Conservation (phyloP, 495 filamentous ascomycete genomes). For the Astrothelium macrocarpum region DNA sequence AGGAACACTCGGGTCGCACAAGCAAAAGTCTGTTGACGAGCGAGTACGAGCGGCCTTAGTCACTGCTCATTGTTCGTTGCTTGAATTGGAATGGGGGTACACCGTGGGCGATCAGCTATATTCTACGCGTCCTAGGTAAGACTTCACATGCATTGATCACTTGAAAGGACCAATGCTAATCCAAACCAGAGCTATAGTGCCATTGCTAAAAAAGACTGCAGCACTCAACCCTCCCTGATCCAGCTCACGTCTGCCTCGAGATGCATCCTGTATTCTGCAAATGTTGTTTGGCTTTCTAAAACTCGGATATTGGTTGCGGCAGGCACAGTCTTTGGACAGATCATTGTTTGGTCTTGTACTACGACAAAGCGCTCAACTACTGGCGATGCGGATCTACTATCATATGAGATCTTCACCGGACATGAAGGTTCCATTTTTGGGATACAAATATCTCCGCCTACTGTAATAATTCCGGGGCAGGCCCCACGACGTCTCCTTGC, state of each 20-base stretch:
- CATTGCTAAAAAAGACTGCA: slow-evolving; percentile 15
- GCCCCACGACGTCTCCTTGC: slow-evolving; percentile 52
- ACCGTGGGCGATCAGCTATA: background rate
- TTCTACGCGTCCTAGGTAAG: background rate
- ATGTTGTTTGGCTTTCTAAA: slow-evolving; percentile 49
- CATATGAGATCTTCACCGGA: slow-evolving; percentile 68
- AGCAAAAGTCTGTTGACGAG: slow-evolving; percentile 15
- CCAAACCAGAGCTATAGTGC: background rate
- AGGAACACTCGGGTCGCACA: background rate
- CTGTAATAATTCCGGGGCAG: slow-evolving; percentile 33
- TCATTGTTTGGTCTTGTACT: slow-evolving; percentile 73
- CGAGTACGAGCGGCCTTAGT: slow-evolving; percentile 40
- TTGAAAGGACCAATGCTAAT: slow-evolving; percentile 20
- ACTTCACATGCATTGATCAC: slow-evolving; percentile 1
- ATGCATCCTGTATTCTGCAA: slow-evolving; percentile 81
- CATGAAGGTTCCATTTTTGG: slow-evolving; percentile 94
- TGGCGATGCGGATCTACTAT: slow-evolving; percentile 21
- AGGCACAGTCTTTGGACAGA: slow-evolving; percentile 89
- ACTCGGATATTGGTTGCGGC: slow-evolving; percentile 63
- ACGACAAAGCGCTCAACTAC: background rate
- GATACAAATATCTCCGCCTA: slow-evolving; percentile 59
- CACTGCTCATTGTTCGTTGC: slow-evolving; percentile 76
- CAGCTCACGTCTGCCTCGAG: slow-evolving; percentile 58
- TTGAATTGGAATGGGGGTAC: slow-evolving; percentile 24
- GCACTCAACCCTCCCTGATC: slow-evolving; percentile 20